These are phyloP conservation scores for Phytophthora palmivora DNA, from an alignment of 352 stramenopile genomes.

Conservation along the genomic window DNA sequence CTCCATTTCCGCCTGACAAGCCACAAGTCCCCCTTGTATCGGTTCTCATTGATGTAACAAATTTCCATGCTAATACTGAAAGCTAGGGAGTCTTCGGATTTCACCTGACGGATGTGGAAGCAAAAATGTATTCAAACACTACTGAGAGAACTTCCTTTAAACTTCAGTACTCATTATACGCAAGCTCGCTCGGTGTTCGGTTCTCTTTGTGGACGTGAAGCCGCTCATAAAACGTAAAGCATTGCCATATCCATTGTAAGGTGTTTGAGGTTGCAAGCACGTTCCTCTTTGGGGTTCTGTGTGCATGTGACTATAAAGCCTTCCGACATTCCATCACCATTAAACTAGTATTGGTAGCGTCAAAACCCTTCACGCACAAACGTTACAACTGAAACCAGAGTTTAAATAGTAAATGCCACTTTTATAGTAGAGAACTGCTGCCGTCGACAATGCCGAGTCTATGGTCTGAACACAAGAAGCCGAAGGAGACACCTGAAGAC, in stretches of 20 bases:
- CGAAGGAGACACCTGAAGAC: slow-evolving; percentile 46
- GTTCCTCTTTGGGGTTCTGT: slow-evolving; percentile 31
- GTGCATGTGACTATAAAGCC: slow-evolving; percentile 83
- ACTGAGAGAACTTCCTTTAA: slow-evolving; percentile 67
- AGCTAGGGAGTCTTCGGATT: slow-evolving; percentile 22
- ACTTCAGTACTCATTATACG: slow-evolving; percentile 9
- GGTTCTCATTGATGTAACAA: slow-evolving; percentile 74
- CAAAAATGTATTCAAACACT: slow-evolving; percentile 77
- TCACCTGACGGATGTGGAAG: slow-evolving; percentile 58
- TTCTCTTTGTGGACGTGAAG: slow-evolving; percentile 47
- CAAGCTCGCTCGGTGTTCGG: slow-evolving; percentile 77
- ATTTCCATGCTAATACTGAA: slow-evolving; percentile 87
- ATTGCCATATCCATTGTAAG: slow-evolving; percentile 61
- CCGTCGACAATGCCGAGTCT: background rate
- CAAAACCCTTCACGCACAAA: no score
- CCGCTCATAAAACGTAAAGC: slow-evolving; percentile 55
- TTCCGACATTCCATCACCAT: slow-evolving; percentile 49
- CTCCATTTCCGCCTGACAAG: no score
- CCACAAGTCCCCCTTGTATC: background rate
- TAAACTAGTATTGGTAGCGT: no score
- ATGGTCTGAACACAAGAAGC: slow-evolving; percentile 33
- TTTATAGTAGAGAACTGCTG: slow-evolving; percentile 4
- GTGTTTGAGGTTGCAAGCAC: slow-evolving; percentile 84
- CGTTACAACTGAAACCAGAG: no score
- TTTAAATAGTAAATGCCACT: background rate